A percentile compares a stretch with the other conserved stretches of the same genome.
Conservation (phyloP, 1,284 basidiomycete genomes). For the Polyporus tsugae region DNA sequence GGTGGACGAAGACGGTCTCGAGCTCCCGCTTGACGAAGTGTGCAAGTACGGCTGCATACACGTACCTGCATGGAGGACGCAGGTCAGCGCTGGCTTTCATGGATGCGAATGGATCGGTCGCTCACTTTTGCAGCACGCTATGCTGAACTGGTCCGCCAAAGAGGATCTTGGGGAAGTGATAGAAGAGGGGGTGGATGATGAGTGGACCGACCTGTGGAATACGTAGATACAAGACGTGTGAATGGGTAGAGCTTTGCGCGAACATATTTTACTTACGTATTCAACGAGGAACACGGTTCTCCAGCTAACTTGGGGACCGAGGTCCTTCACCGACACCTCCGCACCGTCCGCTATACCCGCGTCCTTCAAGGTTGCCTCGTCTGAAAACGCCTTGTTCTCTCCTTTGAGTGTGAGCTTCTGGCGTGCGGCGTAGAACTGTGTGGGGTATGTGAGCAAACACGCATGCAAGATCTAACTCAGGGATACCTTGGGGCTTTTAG, state of each 20-base stretch:
- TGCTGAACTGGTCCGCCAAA: slow-evolving; percentile 77
- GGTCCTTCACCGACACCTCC: slow-evolving; percentile 83
- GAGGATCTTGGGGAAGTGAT: slow-evolving; percentile 73
- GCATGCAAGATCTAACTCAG: background rate
- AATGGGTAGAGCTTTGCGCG: background rate
- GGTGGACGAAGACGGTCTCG: slow-evolving; percentile 94
- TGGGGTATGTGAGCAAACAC: slow-evolving; percentile 5
- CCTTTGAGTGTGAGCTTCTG: slow-evolving; percentile 78
- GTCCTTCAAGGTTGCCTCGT: slow-evolving; percentile 67
- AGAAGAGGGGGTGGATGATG: slow-evolving; percentile 90
- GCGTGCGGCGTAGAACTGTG: slow-evolving; percentile 72
- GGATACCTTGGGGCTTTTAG: slow-evolving; percentile 65
- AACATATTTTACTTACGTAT: slow-evolving; percentile 73
- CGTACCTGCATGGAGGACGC: slow-evolving; percentile 60
- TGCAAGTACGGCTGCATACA: slow-evolving; percentile 80
- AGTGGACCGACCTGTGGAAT: slow-evolving; percentile 85
- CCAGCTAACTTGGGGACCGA: slow-evolving; percentile 91
- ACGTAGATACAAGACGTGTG: slow-evolving; percentile 12
- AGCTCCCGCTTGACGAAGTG: slow-evolving; percentile 95
- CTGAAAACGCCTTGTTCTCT: slow-evolving; percentile 67
- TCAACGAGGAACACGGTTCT: slow-evolving; percentile 87
- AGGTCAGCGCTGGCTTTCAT: background rate
- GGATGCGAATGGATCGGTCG: background rate
- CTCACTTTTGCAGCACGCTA: slow-evolving; percentile 82
- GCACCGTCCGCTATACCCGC: slow-evolving; percentile 65